Evolutionary conservation across 208 protist species (phyloP), one percentile per base, ranked within the genome.

Genomic region (Entamoeba invadens): DNA sequence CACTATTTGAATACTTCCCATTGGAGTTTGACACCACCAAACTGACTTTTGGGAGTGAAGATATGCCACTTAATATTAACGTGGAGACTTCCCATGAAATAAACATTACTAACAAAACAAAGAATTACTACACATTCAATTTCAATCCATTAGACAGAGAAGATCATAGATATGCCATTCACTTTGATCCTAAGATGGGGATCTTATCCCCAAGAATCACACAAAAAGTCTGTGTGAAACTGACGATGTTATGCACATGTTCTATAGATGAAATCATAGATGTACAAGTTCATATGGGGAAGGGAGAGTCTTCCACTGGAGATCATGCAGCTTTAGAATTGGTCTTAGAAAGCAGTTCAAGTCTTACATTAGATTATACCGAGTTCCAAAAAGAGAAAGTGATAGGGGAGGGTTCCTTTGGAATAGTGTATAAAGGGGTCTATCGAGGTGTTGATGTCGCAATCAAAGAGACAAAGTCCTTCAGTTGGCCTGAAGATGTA

Each of bases 381-480:
- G 57, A 87, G 38, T 87, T 87, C 38, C 31, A 87, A 87, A 87
- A 87, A n/a, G 57, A 12, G 12, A 87, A 35, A n/a, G 57, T 87
- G 12, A 87, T 95, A 46, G 94, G 94, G 8, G 45, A 46, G 25
- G 94, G 94, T 50, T 93, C 94, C 42, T 94, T 50, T 93, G 94
- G 45, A 38, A 46, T 72, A 44, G 46, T 95, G 18, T 94, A 31
- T 91, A 8, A 25, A 21, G 92, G 91, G 3, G 46, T 57, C 51
- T 95, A 93, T 93, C 51, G 94, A 44, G 94, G 94, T 47, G 95
- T 57, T 31, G 91, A 95, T 50, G 94, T 95, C 4, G 94, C 94
- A 45, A 68, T 95, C 10, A 95, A 95, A 46, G 91, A 94, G 46
- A 45, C 94, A 14, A 50, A 57, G 21, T 38, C 46, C 18, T 31